Base-by-base conservation (phyloP, 208 protist species). In the Acanthamoeba triangularis region DNA sequence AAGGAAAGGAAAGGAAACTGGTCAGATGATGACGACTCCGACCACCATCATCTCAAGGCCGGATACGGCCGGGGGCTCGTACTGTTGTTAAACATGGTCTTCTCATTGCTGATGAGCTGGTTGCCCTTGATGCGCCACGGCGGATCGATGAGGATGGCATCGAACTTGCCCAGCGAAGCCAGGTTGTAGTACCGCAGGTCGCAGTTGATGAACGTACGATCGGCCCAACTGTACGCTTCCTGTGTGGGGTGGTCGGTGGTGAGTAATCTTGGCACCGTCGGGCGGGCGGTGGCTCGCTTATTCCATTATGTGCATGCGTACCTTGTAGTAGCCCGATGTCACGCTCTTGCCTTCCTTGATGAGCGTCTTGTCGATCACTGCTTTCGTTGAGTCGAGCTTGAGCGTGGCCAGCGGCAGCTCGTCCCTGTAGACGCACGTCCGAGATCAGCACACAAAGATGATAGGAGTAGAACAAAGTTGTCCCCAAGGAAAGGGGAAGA, bases 121-220 rank as follows among this genome's bases (percentile, higher is more conserved):
- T 90, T 95, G 41, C 90, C 96, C 49, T 76, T 61, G 59, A 96
- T 95, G 5, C 93, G 90, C 96, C 96, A 97, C 37, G 96, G 96
- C 30, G 96, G 96, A 69, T 97, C 96, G 47, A 97, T 96, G 14
- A 96, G n/a, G 14, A 97, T 87, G 2, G 97, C 94, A 56, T 97
- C 96, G 90, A 97, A 97, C 78, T 96, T 96, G 65, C 96, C 96
- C 44, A 96, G 91, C 1, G 82, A 61, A 25, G 65, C 59, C 18
- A 97, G 54, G 63, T 96, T 92, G 85, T 92, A 92, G 35, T 92
- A 92, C 25, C 85, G 85, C 56, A 92, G 25, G 63, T 92, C 85
- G 61, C 85, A 92, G 37, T 92, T 92, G 85, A 92, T 92, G 25
- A 92, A 92, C 54, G 78, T 87, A 11, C 78, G 78, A 16, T 87